Base-by-base conservation (phyloP, 768 basidiomycete species). In the Dioszegia crocea region DNA sequence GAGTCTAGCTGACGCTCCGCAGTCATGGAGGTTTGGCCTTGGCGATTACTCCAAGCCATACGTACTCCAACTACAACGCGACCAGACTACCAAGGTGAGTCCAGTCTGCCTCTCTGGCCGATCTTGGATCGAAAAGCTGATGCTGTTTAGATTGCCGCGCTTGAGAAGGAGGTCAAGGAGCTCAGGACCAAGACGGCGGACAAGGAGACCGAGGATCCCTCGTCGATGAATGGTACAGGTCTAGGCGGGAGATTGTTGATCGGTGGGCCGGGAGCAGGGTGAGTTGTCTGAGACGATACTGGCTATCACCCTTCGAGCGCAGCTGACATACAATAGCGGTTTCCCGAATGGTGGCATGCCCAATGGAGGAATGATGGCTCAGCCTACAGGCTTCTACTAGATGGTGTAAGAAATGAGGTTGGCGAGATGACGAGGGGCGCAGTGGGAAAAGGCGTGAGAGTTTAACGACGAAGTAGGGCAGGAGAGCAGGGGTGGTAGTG, bases 1-100 rank as follows among this genome's bases (percentile, higher is more conserved):
- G 23, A n/a, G 17, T 6, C 4, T 4, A 39, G 51, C 51, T 53
- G 24, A 53, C 23, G 5, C 17, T 21, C 33, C 5, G 9, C 53
- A 76, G 33, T 91, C 91, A 62, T 98, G 96, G 96, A 88, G 90
- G 74, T 86, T 96, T 67, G 94, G 87, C 21, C 82, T 99, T 45
- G 91, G 90, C 71, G 96, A 99, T 78, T 98, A 94, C 80, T 89
- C 89, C 74, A 96, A 94, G 89, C 96, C 96, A 1, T 98, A 89
- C 77, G 86, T 85, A 75, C 86, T 96, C 47, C 94, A 98, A 77
- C 83, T 85, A 30, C 87, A 89, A 69, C 84, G 92, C 56, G 76
- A 78, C 57, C 77, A 76, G 64, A 57, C 63, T 3, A 72, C 54
- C n/a, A 76, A 65, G 57, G 63, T 74, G 31, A 30, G 64, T 53